Evolutionary conservation across 305 asterid genomes (phyloP).

Genomic region (Andrographis paniculata): DNA sequence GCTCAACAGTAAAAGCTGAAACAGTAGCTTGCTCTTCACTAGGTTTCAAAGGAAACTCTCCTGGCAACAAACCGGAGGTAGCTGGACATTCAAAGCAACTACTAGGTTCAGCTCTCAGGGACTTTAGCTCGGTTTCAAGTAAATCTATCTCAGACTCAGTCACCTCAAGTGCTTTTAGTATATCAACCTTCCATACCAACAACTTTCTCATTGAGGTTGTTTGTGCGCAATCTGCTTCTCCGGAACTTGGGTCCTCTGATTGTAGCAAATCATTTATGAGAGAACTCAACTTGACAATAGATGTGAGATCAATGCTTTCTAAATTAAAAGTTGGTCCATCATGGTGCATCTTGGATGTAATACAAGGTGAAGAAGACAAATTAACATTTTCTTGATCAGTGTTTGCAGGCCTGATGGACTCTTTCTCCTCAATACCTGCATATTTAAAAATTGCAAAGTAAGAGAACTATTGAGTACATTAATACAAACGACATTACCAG

Average conservation of each 20-base stretch:
- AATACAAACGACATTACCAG: constrained; percentile 5
- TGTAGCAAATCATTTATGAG: constrained; percentile 58
- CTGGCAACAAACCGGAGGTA: constrained; percentile 30
- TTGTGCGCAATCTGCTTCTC: constrained; percentile 48
- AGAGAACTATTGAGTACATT: too few species aligned
- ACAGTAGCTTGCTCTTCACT: constrained; percentile 33
- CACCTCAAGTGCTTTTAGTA: constrained; percentile 67
- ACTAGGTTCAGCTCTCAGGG: constrained; percentile 34
- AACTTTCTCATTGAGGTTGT: constrained; percentile 62
- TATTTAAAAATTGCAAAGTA: not conserved
- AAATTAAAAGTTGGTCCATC: constrained; percentile 58
- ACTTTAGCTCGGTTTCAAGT: constrained; percentile 75
- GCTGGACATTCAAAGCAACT: constrained; percentile 27
- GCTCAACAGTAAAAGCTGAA: constrained; percentile 28
- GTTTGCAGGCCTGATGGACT: constrained; percentile 34
- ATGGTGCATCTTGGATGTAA: constrained; percentile 36
- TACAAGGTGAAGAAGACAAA: constrained; percentile 45
- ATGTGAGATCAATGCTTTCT: constrained; percentile 55
- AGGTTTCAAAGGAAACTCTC: constrained; percentile 23
- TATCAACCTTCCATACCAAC: constrained; percentile 59
- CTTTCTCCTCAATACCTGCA: constrained; percentile 80
- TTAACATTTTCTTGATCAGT: constrained; percentile 37
- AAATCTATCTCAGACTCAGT: constrained; percentile 83
- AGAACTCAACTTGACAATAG: constrained; percentile 55
- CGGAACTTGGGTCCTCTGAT: constrained; percentile 41